phyloP scores from a whole-genome alignment of 345 rosid genomes.

The Syzygium oleosum region DNA sequence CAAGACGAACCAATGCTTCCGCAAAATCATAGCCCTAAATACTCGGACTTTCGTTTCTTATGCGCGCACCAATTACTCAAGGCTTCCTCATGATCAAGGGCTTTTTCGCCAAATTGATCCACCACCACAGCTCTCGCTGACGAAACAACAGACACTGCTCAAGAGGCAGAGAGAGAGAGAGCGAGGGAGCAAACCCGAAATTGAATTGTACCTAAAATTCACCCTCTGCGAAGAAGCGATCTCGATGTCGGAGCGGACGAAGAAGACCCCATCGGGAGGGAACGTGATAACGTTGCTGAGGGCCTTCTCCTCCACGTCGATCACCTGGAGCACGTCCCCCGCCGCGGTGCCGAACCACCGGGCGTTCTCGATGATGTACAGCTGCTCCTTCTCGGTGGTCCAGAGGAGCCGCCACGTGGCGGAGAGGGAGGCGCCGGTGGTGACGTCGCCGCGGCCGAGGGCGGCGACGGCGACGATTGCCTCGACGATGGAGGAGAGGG shows the following conservation, averaged over 20 bases:
- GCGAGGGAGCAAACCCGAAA: not conserved
- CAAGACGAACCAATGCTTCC: not conserved
- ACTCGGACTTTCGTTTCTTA: not conserved
- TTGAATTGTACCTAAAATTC: conserved; percentile 49
- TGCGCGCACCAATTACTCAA: not conserved
- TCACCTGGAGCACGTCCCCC: conserved; percentile 88
- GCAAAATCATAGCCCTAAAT: not conserved
- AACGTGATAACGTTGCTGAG: conserved; percentile 84
- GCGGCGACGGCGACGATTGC: conserved; percentile 62
- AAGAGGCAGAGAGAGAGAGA: not conserved
- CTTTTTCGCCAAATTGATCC: not conserved
- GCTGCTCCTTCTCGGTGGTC: conserved; percentile 96
- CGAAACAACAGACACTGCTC: not conserved
- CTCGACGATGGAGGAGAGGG: conserved; percentile 45
- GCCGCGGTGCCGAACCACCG: conserved; percentile 58
- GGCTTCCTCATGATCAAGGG: not conserved
- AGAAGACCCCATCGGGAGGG: conserved; percentile 91
- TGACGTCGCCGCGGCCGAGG: conserved; percentile 39
- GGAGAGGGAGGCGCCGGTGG: conserved; percentile 58
- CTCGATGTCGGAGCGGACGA: conserved; percentile 63
- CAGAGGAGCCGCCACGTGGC: conserved; percentile 86
- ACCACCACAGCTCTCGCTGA: not conserved
- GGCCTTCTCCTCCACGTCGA: conserved; percentile 46
- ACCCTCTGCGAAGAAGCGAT: conserved; percentile 73
- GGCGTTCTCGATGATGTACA: conserved; percentile 82